Percentiles rank a stretch among this genome's conserved stretches.
phyloP scores from a whole-genome alignment of 2,329 filamentous ascomycete species.

The Sporothrix globosa region DNA sequence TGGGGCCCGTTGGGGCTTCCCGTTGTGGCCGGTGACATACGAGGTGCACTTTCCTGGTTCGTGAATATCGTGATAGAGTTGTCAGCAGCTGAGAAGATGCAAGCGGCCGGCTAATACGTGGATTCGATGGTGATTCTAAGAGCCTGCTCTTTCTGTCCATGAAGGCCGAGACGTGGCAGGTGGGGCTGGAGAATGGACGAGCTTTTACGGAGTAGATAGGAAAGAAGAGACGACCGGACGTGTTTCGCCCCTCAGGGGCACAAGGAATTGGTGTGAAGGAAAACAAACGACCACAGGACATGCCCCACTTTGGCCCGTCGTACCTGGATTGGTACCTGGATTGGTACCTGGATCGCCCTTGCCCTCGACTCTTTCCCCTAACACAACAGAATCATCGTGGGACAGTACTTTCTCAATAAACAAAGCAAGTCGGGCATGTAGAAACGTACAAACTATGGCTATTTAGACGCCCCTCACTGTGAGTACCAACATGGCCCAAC shows the following conservation, averaged over 20 bases:
- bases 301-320: constrained; percentile 26
- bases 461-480: background rate
- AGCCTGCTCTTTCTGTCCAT: background rate
- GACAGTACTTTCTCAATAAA: constrained; percentile 10
- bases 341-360: constrained; percentile 29
- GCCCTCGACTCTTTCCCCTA: constrained; percentile 23
- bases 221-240: constrained; percentile 1
- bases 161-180: background rate
- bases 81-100: background rate
- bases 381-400: constrained; percentile 20
- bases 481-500: background rate
- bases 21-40: constrained; percentile 10
- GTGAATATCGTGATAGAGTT: background rate
- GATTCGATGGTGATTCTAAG: background rate
- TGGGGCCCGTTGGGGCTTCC: constrained; percentile 7
- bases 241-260: constrained; percentile 4
- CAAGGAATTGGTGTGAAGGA: background rate
- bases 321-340: constrained; percentile 29
- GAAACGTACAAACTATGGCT: background rate
- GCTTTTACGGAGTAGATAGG: background rate
- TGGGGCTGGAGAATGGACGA: constrained; percentile 3
- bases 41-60: background rate
- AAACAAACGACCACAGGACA: constrained; percentile 23
- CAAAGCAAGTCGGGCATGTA: no score
- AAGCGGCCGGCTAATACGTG: constrained; percentile 10